phyloP scores from a whole-genome alignment of 805 yeast species.

The Candida ulmi region DNA sequence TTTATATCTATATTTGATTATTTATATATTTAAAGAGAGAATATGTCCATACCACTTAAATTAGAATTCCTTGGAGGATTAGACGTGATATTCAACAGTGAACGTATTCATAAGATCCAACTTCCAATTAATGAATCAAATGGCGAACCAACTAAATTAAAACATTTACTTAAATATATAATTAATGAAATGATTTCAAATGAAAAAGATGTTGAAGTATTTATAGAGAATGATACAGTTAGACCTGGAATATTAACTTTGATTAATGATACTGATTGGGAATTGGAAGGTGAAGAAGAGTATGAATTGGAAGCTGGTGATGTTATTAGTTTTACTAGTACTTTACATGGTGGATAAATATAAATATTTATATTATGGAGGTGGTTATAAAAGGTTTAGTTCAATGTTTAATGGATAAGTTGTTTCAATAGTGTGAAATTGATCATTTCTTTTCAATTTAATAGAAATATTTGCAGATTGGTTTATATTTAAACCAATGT shows the following conservation, averaged over 20 bases:
- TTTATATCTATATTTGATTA: no score
- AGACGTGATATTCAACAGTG: slow-evolving; percentile 66
- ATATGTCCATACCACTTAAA: not conserved
- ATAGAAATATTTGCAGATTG: not conserved
- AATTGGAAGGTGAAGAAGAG: slow-evolving; percentile 81
- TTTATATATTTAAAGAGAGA: no score
- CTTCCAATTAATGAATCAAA: slow-evolving; percentile 38
- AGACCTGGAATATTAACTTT: slow-evolving; percentile 91
- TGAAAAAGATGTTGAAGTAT: slow-evolving; percentile 61
- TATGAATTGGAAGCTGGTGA: slow-evolving; percentile 76
- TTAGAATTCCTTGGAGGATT: slow-evolving; percentile 56
- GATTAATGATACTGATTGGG: slow-evolving; percentile 96
- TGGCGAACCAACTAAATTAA: slow-evolving; percentile 24
- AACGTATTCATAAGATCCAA: slow-evolving; percentile 46
- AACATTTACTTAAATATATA: slow-evolving; percentile 53
- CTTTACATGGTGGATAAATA: slow-evolving; percentile 84
- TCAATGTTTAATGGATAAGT: slow-evolving; percentile 24
- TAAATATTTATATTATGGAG: not conserved
- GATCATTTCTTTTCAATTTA: slow-evolving; percentile 2
- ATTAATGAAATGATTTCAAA: slow-evolving; percentile 50
- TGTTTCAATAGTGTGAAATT: not conserved
- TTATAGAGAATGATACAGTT: slow-evolving; percentile 74
- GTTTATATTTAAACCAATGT: slow-evolving; percentile 19
- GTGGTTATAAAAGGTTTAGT: slow-evolving; percentile 31
- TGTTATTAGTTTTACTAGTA: slow-evolving; percentile 80